Percentiles rank a stretch among this genome's conserved stretches.
phyloP scores from a whole-genome alignment of 1,284 basidiomycete species.

The Coniophora puteana region DNA sequence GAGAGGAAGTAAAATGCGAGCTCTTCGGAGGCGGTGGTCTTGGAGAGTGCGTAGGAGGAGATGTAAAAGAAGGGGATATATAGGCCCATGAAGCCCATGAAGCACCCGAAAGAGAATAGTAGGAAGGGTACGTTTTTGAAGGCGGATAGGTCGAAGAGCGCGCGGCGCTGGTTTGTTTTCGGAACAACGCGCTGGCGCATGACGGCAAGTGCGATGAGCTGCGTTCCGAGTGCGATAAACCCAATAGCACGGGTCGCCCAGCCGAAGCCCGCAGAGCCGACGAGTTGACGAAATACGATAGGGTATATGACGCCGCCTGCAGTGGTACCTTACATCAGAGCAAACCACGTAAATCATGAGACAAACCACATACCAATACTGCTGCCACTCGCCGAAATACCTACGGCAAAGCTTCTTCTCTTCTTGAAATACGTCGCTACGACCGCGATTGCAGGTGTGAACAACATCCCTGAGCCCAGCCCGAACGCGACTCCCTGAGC shows the following conservation, averaged over 20 bases:
- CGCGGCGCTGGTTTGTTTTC: constrained; percentile 19
- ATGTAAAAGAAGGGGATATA: constrained; percentile 68
- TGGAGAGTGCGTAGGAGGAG: constrained; percentile 44
- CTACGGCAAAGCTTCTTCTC: constrained; percentile 57
- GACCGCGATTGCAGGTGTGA: constrained; percentile 53
- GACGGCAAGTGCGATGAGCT: constrained; percentile 38
- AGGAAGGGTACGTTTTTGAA: constrained; percentile 42
- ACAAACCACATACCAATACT: constrained; percentile 43
- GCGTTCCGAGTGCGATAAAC: constrained; percentile 37
- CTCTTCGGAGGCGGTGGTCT: constrained; percentile 31
- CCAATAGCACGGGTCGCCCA: constrained; percentile 56
- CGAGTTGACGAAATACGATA: constrained; percentile 58
- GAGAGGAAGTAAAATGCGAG: constrained; percentile 52
- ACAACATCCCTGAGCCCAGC: constrained; percentile 57
- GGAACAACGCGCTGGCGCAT: constrained; percentile 26
- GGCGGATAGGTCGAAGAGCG: no score
- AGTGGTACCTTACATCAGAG: constrained; percentile 9
- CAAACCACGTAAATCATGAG: constrained; percentile 14
- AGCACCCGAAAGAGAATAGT: constrained; percentile 43
- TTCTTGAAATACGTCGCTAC: constrained; percentile 51
- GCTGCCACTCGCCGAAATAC: constrained; percentile 50
- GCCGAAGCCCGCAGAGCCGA: constrained; percentile 51
- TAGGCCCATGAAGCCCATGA: constrained; percentile 39
- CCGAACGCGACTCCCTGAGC: constrained; percentile 59
- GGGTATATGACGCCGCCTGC: constrained; percentile 68